A percentile compares a stretch with the other conserved stretches of the same genome.
Conservation (phyloP, 352 stramenopile species). For the Pythium brachiatum region DNA sequence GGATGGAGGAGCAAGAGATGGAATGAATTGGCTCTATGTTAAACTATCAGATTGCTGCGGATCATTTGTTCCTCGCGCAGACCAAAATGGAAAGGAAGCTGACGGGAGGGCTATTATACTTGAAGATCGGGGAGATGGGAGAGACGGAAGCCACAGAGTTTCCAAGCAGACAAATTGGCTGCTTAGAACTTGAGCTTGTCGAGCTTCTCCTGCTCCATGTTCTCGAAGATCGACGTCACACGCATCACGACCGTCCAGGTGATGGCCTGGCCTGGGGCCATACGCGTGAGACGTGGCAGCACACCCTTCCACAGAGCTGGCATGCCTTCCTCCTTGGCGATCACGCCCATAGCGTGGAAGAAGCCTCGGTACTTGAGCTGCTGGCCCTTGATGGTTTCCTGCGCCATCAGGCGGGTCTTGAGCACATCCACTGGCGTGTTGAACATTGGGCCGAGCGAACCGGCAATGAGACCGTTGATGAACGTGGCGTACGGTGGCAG, state of each 20-base stretch:
- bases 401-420: conserved; percentile 93
- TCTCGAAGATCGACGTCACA: conserved; percentile 87
- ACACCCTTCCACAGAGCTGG: conserved; percentile 96
- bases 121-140: conserved; percentile 10
- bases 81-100: background rate
- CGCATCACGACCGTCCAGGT: conserved; percentile 93
- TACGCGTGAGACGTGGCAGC: conserved; percentile 92
- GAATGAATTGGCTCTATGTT: conserved; percentile 4
- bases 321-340: conserved; percentile 93
- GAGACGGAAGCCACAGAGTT: background rate
- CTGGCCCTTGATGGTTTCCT: conserved; percentile 87
- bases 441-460: conserved; percentile 81
- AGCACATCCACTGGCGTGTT: conserved; percentile 93
- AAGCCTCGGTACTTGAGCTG: conserved; percentile 96
- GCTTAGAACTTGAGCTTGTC: conserved; percentile 72
- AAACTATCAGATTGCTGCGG: conserved; percentile 3
- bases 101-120: conserved; percentile 19
- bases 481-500: conserved; percentile 93
- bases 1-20: background rate
- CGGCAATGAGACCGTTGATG: conserved; percentile 90
- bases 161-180: background rate
- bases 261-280: conserved; percentile 97
- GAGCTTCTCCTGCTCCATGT: conserved; percentile 63
- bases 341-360: conserved; percentile 90
- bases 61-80: background rate